Evolutionary conservation across 2,329 filamentous ascomycete species (phyloP), one percentile per base, ranked within the genome.

Genomic region (Sordariomycetes sp.): DNA sequence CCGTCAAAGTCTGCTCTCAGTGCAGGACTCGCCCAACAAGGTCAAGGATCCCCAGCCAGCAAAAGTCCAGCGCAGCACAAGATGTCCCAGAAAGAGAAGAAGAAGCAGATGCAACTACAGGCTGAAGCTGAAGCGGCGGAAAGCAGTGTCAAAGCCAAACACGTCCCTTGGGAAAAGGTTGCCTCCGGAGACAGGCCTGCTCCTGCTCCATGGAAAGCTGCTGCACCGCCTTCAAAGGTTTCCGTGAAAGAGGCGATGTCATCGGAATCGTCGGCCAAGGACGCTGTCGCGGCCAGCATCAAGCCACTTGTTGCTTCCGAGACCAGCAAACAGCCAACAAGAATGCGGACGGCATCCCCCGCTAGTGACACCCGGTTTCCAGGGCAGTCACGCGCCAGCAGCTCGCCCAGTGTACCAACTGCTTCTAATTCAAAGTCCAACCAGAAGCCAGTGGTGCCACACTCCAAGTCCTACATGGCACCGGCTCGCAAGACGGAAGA

Each of bases 11-110:
- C 72, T 4, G 69, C 65, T 1, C 52, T 79, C 4, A 74, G 73
- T 4, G 64, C 66, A 4, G 68, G 67, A 5, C 48, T 79, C 9
- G 69, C 66, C 5, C 66, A 75, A 44, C 68, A 55, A 30, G 52
- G 44, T 7, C 66, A 59, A 34, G 61, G 67, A 4, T 12, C 32
- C 16, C 31, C 8, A 14, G 38, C 53, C 46, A 36, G 35, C 50
- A 61, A 43, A n/a, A n/a, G n/a, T n/a, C 34, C 48, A 25, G 47
- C 63, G 1, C 59, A 63, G 12, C 51, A 59, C 1, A 94, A 85
- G 52, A 59, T 94, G 44, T 94, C 88, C 1, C 92, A 96, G 47
- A 94, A 92, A 50, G 88, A 95, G 54, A 79, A 87, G 16, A 96
- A 94, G 61, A 84, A 75, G 50, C 75, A 87, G 43, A 75, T 86